These are phyloP conservation scores for Skeletonema potamos DNA, from an alignment of 108 stramenopile genomes.

Conservation along the genomic window DNA sequence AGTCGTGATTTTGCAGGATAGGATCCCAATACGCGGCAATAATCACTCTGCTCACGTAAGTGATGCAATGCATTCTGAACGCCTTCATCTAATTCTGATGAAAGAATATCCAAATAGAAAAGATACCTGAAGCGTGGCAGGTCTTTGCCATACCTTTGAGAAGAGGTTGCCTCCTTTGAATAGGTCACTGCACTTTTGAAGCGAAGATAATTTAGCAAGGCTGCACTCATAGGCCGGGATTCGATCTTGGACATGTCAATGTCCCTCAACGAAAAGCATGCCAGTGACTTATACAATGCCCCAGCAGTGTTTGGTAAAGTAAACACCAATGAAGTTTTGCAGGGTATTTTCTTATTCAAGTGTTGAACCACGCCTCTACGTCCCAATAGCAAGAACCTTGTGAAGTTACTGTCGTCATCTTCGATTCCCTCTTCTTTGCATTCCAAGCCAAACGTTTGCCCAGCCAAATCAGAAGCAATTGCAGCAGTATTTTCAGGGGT, in stretches of 20 bases:
- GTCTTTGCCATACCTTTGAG: conserved; percentile 30
- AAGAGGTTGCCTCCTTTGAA: neutral
- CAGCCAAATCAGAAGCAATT: conserved; percentile 94
- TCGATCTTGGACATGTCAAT: conserved; percentile 98
- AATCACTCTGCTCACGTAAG: conserved; percentile 86
- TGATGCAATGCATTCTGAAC: conserved; percentile 84
- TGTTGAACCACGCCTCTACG: conserved; percentile 71
- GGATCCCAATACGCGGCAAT: conserved; percentile 82
- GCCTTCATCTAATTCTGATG: conserved; percentile 64
- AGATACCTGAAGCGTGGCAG: conserved; percentile 88
- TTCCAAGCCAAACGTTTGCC: conserved; percentile 85
- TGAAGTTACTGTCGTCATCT: conserved; percentile 97
- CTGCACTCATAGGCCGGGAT: conserved; percentile 89
- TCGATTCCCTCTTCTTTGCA: conserved; percentile 92
- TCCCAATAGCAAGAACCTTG: conserved; percentile 92
- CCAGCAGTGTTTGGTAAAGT: conserved; percentile 91
- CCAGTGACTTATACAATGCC: conserved; percentile 94
- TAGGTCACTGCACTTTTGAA: conserved; percentile 64
- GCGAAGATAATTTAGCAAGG: conserved; percentile 79
- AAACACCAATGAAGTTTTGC: conserved; percentile 95
- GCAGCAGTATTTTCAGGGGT: conserved; percentile 91
- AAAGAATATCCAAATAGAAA: conserved; percentile 90
- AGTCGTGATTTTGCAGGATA: conserved; percentile 84
- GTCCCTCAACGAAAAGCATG: conserved; percentile 93
- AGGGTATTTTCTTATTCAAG: conserved; percentile 70